Percentiles rank a stretch among this genome's conserved stretches.
Evolutionary conservation across 2,329 filamentous ascomycete genomes (phyloP).

Genomic region (Aspergillus sp.): DNA sequence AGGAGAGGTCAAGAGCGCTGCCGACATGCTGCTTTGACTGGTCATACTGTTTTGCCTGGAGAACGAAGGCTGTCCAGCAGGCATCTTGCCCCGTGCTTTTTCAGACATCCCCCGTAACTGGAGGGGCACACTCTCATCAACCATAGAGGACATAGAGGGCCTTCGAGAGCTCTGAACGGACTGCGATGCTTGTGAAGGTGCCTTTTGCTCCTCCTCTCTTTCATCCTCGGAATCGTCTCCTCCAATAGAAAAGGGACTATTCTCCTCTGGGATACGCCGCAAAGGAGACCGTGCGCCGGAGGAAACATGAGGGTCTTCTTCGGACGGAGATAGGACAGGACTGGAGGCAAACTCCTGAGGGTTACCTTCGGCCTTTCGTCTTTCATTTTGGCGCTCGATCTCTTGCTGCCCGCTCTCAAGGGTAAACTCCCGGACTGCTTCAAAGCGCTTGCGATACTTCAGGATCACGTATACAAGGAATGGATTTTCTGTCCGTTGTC

Average conservation of each 20-base stretch:
- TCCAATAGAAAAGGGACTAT: constrained; percentile 81
- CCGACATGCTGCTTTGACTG: constrained; percentile 67
- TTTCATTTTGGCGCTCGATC: constrained; percentile 73
- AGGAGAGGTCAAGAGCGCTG: constrained; percentile 53
- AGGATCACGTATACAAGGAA: constrained; percentile 77
- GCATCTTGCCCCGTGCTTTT: constrained; percentile 94
- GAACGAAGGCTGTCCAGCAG: constrained; percentile 75
- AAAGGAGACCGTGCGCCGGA: constrained; percentile 58
- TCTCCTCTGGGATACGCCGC: constrained; percentile 72
- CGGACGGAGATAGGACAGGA: constrained; percentile 36
- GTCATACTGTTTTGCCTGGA: constrained; percentile 87
- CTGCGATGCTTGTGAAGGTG: constrained; percentile 56
- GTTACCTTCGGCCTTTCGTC: constrained; percentile 60
- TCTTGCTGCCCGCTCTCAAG: constrained; percentile 90
- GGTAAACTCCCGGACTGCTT: constrained; percentile 81
- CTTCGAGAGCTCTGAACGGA: constrained; percentile 57
- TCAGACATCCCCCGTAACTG: constrained; percentile 93
- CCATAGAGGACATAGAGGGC: constrained; percentile 65
- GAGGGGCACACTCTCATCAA: constrained; percentile 75
- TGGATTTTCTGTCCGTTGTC: constrained; percentile 62
- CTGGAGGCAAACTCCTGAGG: constrained; percentile 37
- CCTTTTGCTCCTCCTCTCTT: constrained; percentile 58
- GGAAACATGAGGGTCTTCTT: constrained; percentile 36
- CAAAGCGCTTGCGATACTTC: constrained; percentile 77
- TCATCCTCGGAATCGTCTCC: constrained; percentile 68